Percentiles rank a stretch among this genome's conserved stretches.
Evolutionary conservation across 2,329 filamentous ascomycete species (phyloP).

Genomic region (Calonectria henricotiae): DNA sequence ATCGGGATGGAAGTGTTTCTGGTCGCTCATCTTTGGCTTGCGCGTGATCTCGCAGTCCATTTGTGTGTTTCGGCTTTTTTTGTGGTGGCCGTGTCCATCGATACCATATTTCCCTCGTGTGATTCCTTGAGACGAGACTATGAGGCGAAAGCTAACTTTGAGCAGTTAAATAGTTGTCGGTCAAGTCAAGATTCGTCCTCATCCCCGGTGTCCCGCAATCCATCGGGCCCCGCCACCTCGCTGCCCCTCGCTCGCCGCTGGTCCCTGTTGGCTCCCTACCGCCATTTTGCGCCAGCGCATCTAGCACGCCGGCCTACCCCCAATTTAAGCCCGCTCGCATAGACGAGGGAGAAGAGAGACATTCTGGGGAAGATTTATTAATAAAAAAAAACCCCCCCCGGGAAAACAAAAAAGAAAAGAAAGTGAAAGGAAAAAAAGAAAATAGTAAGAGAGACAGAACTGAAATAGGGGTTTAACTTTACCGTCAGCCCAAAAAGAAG

Average conservation of each 20-base stretch:
- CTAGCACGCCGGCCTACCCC: conserved; percentile 3
- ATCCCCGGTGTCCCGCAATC: conserved; percentile 16
- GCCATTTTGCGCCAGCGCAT: conserved; percentile 26
- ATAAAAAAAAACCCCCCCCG: no score
- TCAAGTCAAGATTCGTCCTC: conserved; percentile 10
- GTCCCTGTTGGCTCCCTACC: conserved; percentile 25
- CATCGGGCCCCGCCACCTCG: conserved; percentile 29
- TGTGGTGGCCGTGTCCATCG: neutral
- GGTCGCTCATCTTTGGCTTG: neutral
- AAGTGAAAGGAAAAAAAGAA: neutral
- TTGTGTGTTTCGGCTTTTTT: neutral
- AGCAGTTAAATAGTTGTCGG: conserved; percentile 1
- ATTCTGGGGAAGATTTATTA: neutral
- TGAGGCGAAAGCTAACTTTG: conserved; percentile 9
- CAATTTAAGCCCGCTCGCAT: conserved; percentile 4
- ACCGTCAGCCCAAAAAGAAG: neutral
- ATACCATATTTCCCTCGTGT: neutral
- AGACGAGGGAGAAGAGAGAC: conserved; percentile 8
- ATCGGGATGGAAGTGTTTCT: conserved; percentile 5
- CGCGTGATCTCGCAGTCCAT: neutral
- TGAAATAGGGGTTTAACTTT: neutral
- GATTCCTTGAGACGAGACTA: neutral
- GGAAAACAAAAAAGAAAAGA: no score
- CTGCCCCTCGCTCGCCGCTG: conserved; percentile 20
- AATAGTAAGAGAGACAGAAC: neutral